Conservation (phyloP, 164 flowering plant genomes). For the Dillenia turbinata region DNA sequence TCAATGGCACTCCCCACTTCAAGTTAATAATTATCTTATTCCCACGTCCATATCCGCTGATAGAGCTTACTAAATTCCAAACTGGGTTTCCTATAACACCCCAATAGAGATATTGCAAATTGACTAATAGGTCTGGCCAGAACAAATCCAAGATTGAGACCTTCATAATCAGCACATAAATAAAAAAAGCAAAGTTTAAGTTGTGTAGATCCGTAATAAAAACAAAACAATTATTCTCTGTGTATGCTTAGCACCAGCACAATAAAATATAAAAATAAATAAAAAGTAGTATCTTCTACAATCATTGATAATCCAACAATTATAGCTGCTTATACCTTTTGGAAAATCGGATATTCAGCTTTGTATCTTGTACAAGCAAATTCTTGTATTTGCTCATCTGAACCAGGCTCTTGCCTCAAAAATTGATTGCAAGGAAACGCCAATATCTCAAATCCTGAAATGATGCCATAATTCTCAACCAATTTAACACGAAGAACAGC, state of each 20-base stretch:
- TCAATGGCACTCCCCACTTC: too few relatives aligned
- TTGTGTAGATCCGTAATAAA: background rate
- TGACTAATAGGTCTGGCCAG: too few relatives aligned
- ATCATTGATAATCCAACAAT: too few relatives aligned
- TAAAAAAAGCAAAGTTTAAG: background rate
- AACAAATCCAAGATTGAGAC: too few relatives aligned
- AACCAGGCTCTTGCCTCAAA: constrained; percentile 73
- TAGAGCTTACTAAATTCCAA: too few relatives aligned
- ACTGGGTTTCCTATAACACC: too few relatives aligned
- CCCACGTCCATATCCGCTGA: too few relatives aligned
- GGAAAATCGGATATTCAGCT: constrained; percentile 82
- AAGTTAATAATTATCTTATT: too few relatives aligned
- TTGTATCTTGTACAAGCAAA: constrained; percentile 85
- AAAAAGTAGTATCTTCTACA: too few relatives aligned
- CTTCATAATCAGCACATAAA: background rate
- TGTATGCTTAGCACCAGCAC: background rate
- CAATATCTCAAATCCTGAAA: constrained; percentile 76
- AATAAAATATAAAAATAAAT: background rate
- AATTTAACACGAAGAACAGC: background rate
- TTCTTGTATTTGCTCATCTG: constrained; percentile 51
- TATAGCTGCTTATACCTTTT: constrained; percentile 50
- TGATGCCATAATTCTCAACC: background rate
- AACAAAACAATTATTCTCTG: background rate
- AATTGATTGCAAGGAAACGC: constrained; percentile 99
- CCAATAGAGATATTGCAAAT: too few relatives aligned